Evolutionary conservation across 768 basidiomycete species (phyloP), one percentile per base, ranked within the genome.

Genomic region (Glaciozyma antarctica): DNA sequence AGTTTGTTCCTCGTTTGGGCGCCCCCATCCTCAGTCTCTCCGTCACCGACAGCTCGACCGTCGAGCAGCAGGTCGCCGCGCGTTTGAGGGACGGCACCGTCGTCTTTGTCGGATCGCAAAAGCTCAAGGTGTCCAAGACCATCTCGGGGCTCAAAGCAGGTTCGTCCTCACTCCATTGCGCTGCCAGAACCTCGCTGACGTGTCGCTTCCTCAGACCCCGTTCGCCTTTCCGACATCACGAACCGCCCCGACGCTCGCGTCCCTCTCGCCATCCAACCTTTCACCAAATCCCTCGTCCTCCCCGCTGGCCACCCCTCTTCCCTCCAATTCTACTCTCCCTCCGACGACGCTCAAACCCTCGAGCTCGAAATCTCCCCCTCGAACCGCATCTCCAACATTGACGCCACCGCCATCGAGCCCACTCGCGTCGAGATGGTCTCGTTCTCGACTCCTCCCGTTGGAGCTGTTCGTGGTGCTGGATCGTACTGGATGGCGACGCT

Each of bases 271-370:
- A n/a, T 49, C 22, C 58, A 64, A 59, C 60, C 88, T 9, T 80
- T 88, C 6, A 48, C 65, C 22, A 82, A 85, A 38, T 84, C 88
- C 8, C 79, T 98, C 66, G 81, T 97, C 69, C 81, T 98, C 21
- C 90, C 91, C 0, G 91, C 94, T 3, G 93, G 92, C 0, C 93
- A 99, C 74, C 88, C 91, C 0, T 92, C 93, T 3, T 89, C 91
- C n/a, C 80, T 99, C 48, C 94, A 98, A 78, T 84, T 87, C 30
- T 93, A 88, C 78, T 87, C 89, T 22, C 87, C 87, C 2, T 76
- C 81, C 12, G 81, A 83, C 3, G 86, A 86, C 34, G 81, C 83
- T 49, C 80, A 91, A 0, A 73, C 90, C 4, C 85, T 85, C 54
- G 94, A 99, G 76, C 81, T 98, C 24, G 95, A 98, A 76, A 84